Conservation (phyloP, 495 filamentous ascomycete species). For the Barbatosphaeria neglecta region DNA sequence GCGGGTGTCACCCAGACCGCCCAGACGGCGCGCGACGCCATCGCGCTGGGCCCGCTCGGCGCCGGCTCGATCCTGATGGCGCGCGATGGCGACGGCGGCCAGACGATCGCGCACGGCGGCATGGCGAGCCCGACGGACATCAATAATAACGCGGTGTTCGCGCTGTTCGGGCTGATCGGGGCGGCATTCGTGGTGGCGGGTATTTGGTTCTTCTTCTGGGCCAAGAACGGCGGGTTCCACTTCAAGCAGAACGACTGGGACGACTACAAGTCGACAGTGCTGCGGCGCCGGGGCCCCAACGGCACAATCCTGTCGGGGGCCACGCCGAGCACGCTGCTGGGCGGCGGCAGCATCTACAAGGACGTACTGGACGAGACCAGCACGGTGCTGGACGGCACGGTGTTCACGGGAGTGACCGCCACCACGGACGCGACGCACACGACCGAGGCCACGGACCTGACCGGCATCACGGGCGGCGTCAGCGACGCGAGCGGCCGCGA, state of each 20-base stretch:
- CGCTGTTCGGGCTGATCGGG: conserved; percentile 75
- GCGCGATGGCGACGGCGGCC: conserved; percentile 13
- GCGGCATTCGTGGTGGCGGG: conserved; percentile 59
- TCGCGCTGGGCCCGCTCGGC: conserved; percentile 26
- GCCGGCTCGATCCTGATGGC: conserved; percentile 25
- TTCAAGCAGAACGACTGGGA: conserved; percentile 86
- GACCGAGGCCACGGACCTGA: conserved; percentile 31
- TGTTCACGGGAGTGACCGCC: conserved; percentile 27
- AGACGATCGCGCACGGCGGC: conserved; percentile 32
- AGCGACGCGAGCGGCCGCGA: conserved; percentile 35
- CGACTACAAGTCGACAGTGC: conserved; percentile 92
- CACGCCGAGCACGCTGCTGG: conserved; percentile 68
- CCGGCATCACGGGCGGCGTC: conserved; percentile 34
- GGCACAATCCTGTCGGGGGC: conserved; percentile 70
- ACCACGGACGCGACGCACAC: conserved; percentile 26
- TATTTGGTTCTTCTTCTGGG: conserved; percentile 99
- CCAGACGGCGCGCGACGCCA: conserved; percentile 6
- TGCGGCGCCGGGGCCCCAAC: conserved; percentile 85
- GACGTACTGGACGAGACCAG: conserved; percentile 47
- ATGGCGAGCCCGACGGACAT: conserved; percentile 52
- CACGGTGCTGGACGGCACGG: conserved; percentile 31
- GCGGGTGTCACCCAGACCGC: conserved; percentile 3
- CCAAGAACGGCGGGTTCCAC: conserved; percentile 85
- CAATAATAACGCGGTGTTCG: conserved; percentile 75
- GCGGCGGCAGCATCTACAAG: conserved; percentile 64